These are phyloP conservation scores for Septoria linicola DNA, from an alignment of 2,329 filamentous ascomycete genomes.

Conservation along the genomic window DNA sequence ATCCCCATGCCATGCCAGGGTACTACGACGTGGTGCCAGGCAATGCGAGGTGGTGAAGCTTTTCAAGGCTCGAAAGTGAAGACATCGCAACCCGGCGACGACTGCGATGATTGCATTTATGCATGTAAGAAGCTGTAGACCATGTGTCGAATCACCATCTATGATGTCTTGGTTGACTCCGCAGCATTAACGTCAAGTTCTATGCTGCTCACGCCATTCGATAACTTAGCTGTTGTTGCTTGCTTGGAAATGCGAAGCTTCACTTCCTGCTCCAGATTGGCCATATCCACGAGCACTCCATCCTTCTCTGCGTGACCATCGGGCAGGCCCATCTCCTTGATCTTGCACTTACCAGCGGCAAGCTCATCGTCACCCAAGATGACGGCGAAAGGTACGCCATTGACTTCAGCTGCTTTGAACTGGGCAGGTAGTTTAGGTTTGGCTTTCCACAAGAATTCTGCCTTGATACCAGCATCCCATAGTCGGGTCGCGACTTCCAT, in stretches of 20 bases:
- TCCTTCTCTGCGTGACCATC: constrained; percentile 90
- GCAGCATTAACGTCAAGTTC: constrained; percentile 28
- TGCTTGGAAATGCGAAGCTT: constrained; percentile 47
- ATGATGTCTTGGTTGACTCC: constrained; percentile 24
- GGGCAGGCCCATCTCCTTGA: constrained; percentile 79
- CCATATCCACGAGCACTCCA: constrained; percentile 69
- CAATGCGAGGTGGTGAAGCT: too few species aligned
- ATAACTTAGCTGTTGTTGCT: constrained; percentile 16
- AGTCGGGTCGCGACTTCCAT: constrained; percentile 74
- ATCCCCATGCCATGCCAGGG: too few species aligned
- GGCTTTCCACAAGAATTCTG: constrained; percentile 84
- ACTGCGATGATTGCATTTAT: too few species aligned
- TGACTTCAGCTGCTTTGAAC: constrained; percentile 84
- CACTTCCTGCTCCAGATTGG: constrained; percentile 63
- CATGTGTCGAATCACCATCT: neutral
- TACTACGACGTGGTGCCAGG: too few species aligned
- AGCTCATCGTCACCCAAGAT: constrained; percentile 92
- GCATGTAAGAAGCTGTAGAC: neutral
- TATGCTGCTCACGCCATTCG: constrained; percentile 27
- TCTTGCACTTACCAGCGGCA: constrained; percentile 75
- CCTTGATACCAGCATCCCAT: constrained; percentile 87
- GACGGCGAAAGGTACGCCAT: constrained; percentile 78
- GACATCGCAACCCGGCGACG: too few species aligned
- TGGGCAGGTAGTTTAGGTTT: constrained; percentile 87
- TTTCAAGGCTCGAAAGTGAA: too few species aligned